Base-by-base conservation (phyloP, 169 alveolate genomes). In the Eimeria tenella region DNA sequence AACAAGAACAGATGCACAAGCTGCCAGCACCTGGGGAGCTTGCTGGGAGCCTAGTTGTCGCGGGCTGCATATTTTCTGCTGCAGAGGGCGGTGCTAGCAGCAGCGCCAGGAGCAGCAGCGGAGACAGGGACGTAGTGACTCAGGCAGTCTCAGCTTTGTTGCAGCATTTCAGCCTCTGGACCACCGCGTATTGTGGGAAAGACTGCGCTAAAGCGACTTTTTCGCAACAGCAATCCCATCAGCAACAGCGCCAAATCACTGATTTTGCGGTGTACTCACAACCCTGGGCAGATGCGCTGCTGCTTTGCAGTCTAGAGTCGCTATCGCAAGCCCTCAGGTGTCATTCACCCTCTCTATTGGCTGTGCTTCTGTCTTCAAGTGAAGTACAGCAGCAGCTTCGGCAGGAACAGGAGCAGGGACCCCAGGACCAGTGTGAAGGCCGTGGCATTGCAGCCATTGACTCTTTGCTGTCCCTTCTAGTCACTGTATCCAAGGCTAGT, bases 291-390 rank as follows among this genome's bases (percentile, higher is more conserved):
- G 91, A 84, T 15, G 81, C 91, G 49, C n/a, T 84, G 68, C 52
- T 84, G 91, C 91, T 84, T n/a, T 84, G 91, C 81, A 84, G 91
- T 79, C 81, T 84, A 25, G 91, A 84, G 81, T 79, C 91, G 19
- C 91, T 84, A 7, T 58, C 91, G 42, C 49, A 60, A 58, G 91
- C 91, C 6, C 63, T 84, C 49, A 63, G 50, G 81, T 50, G 42
- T 15, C 63, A 84, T 62, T 84, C 55, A 49, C 52, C 62, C 21
- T 23, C 65, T 60, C 60, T 84, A 77, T 79, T 84, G n/a, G 91
- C 55, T 62, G 91, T 77, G 42, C 10, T 84, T 0, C 81, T 6
- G 4, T 60, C 79, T 11, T 49, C 62, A 49, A 58, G n/a, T 77
- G 81, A 13, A 25, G 0, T 25, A 25, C 77, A 84, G 65, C 91